Evolutionary conservation across 192 early-diverging fungal species (phyloP).

Genomic region (Mortierella hygrophila): DNA sequence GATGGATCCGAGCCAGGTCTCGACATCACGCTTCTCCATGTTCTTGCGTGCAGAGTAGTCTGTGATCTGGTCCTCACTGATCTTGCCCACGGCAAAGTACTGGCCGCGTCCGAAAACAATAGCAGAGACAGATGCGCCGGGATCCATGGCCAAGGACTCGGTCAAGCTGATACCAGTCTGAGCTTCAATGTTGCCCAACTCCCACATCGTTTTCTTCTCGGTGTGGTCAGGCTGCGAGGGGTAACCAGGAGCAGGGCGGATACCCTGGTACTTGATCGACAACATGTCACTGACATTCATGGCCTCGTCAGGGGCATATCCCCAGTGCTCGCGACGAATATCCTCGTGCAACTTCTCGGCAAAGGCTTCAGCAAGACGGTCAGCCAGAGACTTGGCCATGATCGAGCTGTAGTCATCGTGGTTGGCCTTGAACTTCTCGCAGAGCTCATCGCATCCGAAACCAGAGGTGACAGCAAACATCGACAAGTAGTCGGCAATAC

Average conservation of each 20-base stretch:
- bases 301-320: conserved; percentile 84
- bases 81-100: conserved; percentile 97
- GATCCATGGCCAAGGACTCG: conserved; percentile 95
- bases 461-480: conserved; percentile 92
- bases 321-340: conserved; percentile 91
- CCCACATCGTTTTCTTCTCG: conserved; percentile 96
- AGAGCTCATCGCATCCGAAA: conserved; percentile 91
- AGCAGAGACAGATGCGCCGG: conserved; percentile 90
- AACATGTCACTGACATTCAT: conserved; percentile 86
- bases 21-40: conserved; percentile 52
- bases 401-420: conserved; percentile 94
- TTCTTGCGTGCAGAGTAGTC: conserved; percentile 52
- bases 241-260: conserved; percentile 95
- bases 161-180: conserved; percentile 89
- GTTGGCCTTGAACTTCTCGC: conserved; percentile 80
- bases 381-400: conserved; percentile 96
- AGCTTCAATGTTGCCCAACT: conserved; percentile 82
- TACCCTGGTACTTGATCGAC: conserved; percentile 94
- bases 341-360: conserved; percentile 93
- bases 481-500: conserved; percentile 88
- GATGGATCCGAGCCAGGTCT: conserved; percentile 57
- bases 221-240: conserved; percentile 96
- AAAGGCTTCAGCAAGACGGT: conserved; percentile 93
- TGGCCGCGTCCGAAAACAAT: conserved; percentile 64
- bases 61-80: conserved; percentile 89